Evolutionary conservation across 768 basidiomycete species (phyloP), one percentile per base, ranked within the genome.

Genomic region (Paxillus ammoniavirescens): DNA sequence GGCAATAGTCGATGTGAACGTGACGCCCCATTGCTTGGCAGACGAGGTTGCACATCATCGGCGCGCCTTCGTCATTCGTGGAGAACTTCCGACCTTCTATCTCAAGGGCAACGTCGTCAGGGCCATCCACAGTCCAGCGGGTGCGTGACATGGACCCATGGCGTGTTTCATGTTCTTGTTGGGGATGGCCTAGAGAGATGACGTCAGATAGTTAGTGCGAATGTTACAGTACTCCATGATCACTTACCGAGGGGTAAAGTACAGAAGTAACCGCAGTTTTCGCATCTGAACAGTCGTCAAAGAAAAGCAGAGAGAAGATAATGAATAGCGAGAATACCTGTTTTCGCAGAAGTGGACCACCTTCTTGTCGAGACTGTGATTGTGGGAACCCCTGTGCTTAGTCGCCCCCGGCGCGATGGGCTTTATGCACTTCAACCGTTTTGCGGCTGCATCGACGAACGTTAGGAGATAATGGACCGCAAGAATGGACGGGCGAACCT

Each of bases 131-230:
- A 1, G 75, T 67, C 82, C 82, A 83, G 35, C 69, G 68, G 0
- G 77, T 78, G 49, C 64, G 70, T 0, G 79, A 77, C 80, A 82
- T 82, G 8, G 79, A 82, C 17, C 82, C 82, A 56, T 83, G 82
- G 40, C 73, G 72, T 0, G 82, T 83, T 54, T 82, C 80, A 51
- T 83, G 82, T 47, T 80, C 77, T 50, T 75, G 71, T 53, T 83
- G 82, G 0, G 77, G 50, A 47, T 83, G 82, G 4, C 77, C 82
- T 82, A 48, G 5, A 18, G 8, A 40, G 17, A 35, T 15, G 15
- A n/a, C 10, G 10, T 8, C 5, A 31, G 9, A 23, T 15, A 1
- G n/a, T 47, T 28, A 1, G 10, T 15, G 33, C 17, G 28, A 30
- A 30, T 30, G 5, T 30, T 8, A 23, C 33, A 21, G 13, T 28